These are phyloP conservation scores for Ceratobasidium sp. DNA, from an alignment of 1,284 basidiomycete genomes.

Conservation along the genomic window DNA sequence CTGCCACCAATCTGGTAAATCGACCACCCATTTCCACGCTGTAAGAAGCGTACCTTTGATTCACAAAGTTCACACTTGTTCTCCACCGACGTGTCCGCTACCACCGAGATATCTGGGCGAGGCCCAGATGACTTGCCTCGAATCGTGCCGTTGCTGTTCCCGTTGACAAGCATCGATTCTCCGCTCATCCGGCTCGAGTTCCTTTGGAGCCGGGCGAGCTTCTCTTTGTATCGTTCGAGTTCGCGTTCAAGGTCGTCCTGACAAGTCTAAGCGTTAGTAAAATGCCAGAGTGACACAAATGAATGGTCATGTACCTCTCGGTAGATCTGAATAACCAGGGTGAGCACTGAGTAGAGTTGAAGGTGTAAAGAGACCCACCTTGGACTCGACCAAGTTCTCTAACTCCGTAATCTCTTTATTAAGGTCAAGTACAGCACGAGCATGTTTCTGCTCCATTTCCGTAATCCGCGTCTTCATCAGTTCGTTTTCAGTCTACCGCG, in stretches of 20 bases:
- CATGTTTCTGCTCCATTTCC: conserved; percentile 79
- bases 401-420: conserved; percentile 93
- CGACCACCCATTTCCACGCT: background rate
- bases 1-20: conserved; percentile 63
- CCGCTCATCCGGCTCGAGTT: conserved; percentile 66
- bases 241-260: conserved; percentile 92
- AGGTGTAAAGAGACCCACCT: conserved; percentile 63
- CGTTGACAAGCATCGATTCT: conserved; percentile 55
- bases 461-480: conserved; percentile 75
- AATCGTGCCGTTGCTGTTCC: conserved; percentile 49
- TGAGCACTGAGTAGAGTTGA: conserved; percentile 11
- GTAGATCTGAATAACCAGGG: conserved; percentile 75
- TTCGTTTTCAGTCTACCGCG: conserved; percentile 71
- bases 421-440: conserved; percentile 77
- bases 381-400: conserved; percentile 89
- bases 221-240: conserved; percentile 80
- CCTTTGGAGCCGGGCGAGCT: conserved; percentile 67
- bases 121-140: conserved; percentile 53
- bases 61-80: conserved; percentile 82
- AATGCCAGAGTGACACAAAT: conserved; percentile 27
- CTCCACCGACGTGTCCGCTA: conserved; percentile 49
- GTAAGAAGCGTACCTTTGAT: conserved; percentile 15
- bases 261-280: conserved; percentile 40
- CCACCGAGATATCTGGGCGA: conserved; percentile 50
- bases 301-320: conserved; percentile 69